Conservation (phyloP, 768 basidiomycete species). For the Phylloporus sp. region DNA sequence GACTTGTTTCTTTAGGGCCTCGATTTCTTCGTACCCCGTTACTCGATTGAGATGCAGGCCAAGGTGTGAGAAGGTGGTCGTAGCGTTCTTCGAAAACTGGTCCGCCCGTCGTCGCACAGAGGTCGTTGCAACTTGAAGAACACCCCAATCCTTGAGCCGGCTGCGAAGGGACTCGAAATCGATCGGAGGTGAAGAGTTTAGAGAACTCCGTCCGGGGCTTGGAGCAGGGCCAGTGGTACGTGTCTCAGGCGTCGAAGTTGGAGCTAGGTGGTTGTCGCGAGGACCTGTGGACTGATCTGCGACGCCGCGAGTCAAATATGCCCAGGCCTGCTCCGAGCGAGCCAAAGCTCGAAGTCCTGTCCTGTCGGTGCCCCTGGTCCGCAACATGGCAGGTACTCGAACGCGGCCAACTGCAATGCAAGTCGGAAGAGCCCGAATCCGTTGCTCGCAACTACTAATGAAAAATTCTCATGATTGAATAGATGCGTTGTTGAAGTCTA, state of each 20-base stretch:
- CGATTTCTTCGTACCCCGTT: slow-evolving; percentile 91
- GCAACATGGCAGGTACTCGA: slow-evolving; percentile 16
- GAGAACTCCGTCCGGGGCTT: neutral
- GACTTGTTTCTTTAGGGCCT: slow-evolving; percentile 71
- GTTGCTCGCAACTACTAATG: neutral
- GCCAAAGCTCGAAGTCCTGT: slow-evolving; percentile 10
- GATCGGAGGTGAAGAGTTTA: neutral
- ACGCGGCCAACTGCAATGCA: neutral
- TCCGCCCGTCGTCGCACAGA: slow-evolving; percentile 49
- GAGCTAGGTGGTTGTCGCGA: slow-evolving; percentile 2
- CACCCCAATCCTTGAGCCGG: slow-evolving; percentile 44
- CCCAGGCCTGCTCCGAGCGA: slow-evolving; percentile 4
- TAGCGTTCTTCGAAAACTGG: slow-evolving; percentile 51
- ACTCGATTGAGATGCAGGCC: slow-evolving; percentile 78
- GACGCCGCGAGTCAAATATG: slow-evolving; percentile 6
- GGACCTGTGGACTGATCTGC: slow-evolving; percentile 1
- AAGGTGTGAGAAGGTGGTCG: slow-evolving; percentile 62
- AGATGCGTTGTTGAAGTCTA: slow-evolving; percentile 17
- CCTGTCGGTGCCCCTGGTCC: slow-evolving; percentile 6
- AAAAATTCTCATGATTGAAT: neutral
- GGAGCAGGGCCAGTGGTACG: neutral
- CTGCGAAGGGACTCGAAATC: slow-evolving; percentile 34
- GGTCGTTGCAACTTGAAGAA: slow-evolving; percentile 25
- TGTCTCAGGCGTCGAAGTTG: slow-evolving; percentile 3
- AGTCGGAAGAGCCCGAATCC: neutral